phyloP scores from a whole-genome alignment of 1,139 yeast species.

The Hansenula lynferdii region DNA sequence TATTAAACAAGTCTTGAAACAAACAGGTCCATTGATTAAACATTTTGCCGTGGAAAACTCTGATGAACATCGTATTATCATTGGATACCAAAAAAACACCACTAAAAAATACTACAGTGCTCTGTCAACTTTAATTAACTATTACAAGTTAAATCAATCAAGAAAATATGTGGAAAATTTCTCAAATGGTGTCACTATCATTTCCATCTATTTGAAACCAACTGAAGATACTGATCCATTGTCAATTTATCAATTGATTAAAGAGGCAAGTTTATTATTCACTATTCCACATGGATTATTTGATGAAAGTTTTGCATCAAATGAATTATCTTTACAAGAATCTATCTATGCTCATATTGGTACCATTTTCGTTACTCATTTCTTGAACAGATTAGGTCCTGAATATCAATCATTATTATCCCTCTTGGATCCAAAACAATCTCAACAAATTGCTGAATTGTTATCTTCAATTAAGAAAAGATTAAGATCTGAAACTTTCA shows the following conservation, averaged over 20 bases:
- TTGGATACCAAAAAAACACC: conserved; percentile 82
- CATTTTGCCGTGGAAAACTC: conserved; percentile 77
- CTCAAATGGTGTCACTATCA: conserved; percentile 80
- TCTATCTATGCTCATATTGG: conserved; percentile 93
- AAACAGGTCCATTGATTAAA: conserved; percentile 92
- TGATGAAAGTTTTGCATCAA: conserved; percentile 66
- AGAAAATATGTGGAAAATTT: conserved; percentile 95
- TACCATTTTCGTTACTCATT: conserved; percentile 88
- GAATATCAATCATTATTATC: conserved; percentile 72
- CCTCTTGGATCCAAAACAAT: conserved; percentile 51
- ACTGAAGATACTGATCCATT: conserved; percentile 36
- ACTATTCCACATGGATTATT: conserved; percentile 88
- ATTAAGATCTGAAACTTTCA: conserved; percentile 88
- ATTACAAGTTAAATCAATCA: conserved; percentile 80
- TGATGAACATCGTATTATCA: conserved; percentile 78
- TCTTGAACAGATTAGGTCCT: conserved; percentile 88
- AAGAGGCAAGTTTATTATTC: conserved; percentile 89
- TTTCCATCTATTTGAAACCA: conserved; percentile 80
- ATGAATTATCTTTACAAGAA: conserved; percentile 88
- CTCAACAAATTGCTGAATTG: conserved; percentile 59
- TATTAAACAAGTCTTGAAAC: conserved; percentile 60
- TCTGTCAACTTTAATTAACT: conserved; percentile 79
- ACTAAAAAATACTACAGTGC: conserved; percentile 90
- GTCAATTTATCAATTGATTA: conserved; percentile 85
- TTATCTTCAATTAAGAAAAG: conserved; percentile 80